phyloP scores from a whole-genome alignment of 169 alveolate genomes.

The Plasmodium vivax region DNA sequence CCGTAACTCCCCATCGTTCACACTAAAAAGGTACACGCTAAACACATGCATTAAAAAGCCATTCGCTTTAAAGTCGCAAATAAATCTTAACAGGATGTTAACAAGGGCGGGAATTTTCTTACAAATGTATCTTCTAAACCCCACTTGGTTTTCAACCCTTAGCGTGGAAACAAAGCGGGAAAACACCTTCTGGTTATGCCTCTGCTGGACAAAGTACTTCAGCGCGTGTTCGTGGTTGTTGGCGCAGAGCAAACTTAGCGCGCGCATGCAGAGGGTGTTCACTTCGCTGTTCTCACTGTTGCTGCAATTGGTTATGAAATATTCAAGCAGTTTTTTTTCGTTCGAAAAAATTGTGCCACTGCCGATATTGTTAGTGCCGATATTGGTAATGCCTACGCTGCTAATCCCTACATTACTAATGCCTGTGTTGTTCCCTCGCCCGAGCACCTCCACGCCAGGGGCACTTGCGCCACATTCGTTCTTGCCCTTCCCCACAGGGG shows the following conservation, averaged over 20 bases:
- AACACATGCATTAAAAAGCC: neutral
- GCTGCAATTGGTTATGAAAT: neutral
- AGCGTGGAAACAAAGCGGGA: slow-evolving; percentile 22
- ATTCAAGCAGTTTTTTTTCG: neutral
- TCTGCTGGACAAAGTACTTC: slow-evolving; percentile 12
- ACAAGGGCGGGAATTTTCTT: neutral
- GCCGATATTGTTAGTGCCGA: neutral
- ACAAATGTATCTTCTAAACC: slow-evolving; percentile 34
- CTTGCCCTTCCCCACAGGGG: neutral
- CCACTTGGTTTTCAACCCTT: neutral
- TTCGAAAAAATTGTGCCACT: neutral
- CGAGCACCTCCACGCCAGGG: neutral
- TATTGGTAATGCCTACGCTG: neutral
- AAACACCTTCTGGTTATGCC: slow-evolving; percentile 19
- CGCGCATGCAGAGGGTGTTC: slow-evolving; percentile 4
- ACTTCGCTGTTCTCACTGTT: neutral
- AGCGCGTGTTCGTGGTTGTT: slow-evolving; percentile 35
- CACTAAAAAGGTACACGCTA: neutral
- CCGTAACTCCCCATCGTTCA: slow-evolving; percentile 1
- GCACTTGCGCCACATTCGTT: neutral
- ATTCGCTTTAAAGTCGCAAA: slow-evolving; percentile 4
- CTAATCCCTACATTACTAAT: neutral
- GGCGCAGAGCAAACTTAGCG: slow-evolving; percentile 25
- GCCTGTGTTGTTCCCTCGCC: neutral
- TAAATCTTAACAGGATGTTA: slow-evolving; percentile 32